These are phyloP conservation scores for Mucor indicus DNA, from an alignment of 371 early-diverging fungal genomes.

Conservation along the genomic window DNA sequence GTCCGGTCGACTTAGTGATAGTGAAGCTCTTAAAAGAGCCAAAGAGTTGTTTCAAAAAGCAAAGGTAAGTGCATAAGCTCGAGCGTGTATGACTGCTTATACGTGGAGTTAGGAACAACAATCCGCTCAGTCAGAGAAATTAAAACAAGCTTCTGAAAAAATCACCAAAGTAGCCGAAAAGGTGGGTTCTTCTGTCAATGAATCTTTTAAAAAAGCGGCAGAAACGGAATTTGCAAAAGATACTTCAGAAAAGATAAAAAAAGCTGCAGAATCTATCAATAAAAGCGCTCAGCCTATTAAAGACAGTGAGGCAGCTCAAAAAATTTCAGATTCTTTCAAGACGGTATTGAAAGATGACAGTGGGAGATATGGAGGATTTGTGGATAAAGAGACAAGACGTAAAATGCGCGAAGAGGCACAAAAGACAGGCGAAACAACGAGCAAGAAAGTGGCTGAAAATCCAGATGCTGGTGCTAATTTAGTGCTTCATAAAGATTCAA, in stretches of 20 bases:
- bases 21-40: slow-evolving; percentile 86
- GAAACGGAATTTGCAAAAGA: slow-evolving; percentile 82
- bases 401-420: slow-evolving; percentile 59
- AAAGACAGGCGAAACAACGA: slow-evolving; percentile 16
- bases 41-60: slow-evolving; percentile 75
- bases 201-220: slow-evolving; percentile 82
- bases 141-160: slow-evolving; percentile 75
- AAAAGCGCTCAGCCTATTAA: slow-evolving; percentile 75
- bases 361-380: slow-evolving; percentile 76
- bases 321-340: slow-evolving; percentile 68
- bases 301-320: slow-evolving; percentile 71
- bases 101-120: slow-evolving; percentile 28
- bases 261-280: slow-evolving; percentile 52
- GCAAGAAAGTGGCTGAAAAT: slow-evolving; percentile 40
- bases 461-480: slow-evolving; percentile 82
- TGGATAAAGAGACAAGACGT: slow-evolving; percentile 68
- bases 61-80: neutral
- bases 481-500: slow-evolving; percentile 88
- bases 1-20: slow-evolving; percentile 76
- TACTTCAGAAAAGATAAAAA: slow-evolving; percentile 74
- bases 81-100: neutral
- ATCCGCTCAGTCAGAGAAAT: slow-evolving; percentile 49
- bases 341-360: slow-evolving; percentile 73
- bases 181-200: slow-evolving; percentile 71
- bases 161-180: slow-evolving; percentile 72